phyloP scores from a whole-genome alignment of 2,329 filamentous ascomycete species.

The Talaromyces sp. region DNA sequence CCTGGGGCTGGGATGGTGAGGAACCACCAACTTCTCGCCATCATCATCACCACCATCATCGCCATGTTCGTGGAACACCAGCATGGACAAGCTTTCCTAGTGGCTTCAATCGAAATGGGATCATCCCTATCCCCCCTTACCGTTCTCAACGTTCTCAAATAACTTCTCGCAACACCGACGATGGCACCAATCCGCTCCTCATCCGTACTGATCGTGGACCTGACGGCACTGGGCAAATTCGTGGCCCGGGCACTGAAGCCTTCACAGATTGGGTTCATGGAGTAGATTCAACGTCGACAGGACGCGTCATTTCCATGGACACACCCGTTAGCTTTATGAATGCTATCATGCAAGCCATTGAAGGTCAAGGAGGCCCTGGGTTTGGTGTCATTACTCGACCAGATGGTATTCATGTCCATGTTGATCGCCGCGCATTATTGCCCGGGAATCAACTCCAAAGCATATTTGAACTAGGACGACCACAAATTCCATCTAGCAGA shows the following conservation, averaged over 20 bases:
- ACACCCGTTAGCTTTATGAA: conserved; percentile 56
- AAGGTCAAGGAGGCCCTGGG: conserved; percentile 41
- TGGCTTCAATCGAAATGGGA: conserved; percentile 51
- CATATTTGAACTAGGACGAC: conserved; percentile 36
- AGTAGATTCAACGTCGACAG: conserved; percentile 46
- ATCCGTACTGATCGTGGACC: conserved; percentile 54
- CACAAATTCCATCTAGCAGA: conserved; percentile 30
- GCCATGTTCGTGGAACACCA: conserved; percentile 54
- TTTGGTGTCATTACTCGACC: conserved; percentile 44
- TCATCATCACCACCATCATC: conserved; percentile 34
- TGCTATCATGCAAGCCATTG: conserved; percentile 55
- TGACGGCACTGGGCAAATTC: conserved; percentile 34
- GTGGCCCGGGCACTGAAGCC: conserved; percentile 36
- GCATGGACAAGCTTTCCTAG: conserved; percentile 63
- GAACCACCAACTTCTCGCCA: conserved; percentile 49
- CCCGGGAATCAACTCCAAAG: conserved; percentile 53
- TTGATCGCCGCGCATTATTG: conserved; percentile 50
- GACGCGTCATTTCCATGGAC: conserved; percentile 45
- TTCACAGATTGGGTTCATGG: conserved; percentile 54
- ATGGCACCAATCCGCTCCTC: conserved; percentile 82
- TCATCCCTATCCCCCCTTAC: conserved; percentile 41
- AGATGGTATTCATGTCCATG: conserved; percentile 53
- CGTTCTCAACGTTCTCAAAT: conserved; percentile 43
- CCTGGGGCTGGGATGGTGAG: conserved; percentile 51
- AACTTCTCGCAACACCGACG: conserved; percentile 62